Percentiles rank a stretch among this genome's conserved stretches.
Evolutionary conservation across 1,284 basidiomycete species (phyloP).

Genomic region (Tranzscheliella williamsii): DNA sequence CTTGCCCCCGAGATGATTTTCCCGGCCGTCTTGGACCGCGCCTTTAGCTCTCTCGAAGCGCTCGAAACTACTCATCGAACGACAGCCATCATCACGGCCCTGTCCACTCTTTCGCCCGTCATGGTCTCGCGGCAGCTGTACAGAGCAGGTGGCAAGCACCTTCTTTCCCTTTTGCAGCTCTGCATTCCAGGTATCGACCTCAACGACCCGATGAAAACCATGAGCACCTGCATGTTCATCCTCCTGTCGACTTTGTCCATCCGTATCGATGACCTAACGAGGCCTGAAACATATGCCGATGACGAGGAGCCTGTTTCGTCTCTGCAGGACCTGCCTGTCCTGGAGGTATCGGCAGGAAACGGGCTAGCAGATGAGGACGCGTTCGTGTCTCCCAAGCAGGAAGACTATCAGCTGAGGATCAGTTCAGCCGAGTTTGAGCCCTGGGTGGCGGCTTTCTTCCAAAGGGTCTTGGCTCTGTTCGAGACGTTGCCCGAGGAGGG

Average conservation of each 20-base stretch:
- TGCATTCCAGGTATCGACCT: slow-evolving; percentile 89
- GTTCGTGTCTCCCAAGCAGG: slow-evolving; percentile 56
- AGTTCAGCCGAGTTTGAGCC: slow-evolving; percentile 77
- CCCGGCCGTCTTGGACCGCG: slow-evolving; percentile 88
- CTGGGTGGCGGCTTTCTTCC: slow-evolving; percentile 86
- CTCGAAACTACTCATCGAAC: slow-evolving; percentile 63
- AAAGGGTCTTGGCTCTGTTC: slow-evolving; percentile 81
- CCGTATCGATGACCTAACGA: slow-evolving; percentile 76
- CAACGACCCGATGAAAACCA: slow-evolving; percentile 91
- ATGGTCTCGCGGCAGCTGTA: slow-evolving; percentile 77
- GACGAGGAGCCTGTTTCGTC: slow-evolving; percentile 24
- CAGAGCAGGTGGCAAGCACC: slow-evolving; percentile 81
- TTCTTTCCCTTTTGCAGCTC: slow-evolving; percentile 84
- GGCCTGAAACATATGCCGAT: slow-evolving; percentile 42
- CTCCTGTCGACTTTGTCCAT: slow-evolving; percentile 77
- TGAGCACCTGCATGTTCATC: slow-evolving; percentile 76
- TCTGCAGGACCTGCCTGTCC: slow-evolving; percentile 14
- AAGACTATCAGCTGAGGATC: slow-evolving; percentile 66
- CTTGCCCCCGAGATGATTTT: slow-evolving; percentile 86
- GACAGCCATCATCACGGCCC: slow-evolving; percentile 73
- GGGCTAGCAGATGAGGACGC: slow-evolving; percentile 3
- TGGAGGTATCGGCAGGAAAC: slow-evolving; percentile 28
- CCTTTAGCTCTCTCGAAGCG: slow-evolving; percentile 83
- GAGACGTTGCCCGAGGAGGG: slow-evolving; percentile 94
- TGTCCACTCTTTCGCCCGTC: slow-evolving; percentile 79